These are phyloP conservation scores for Dentipellis fragilis DNA, from an alignment of 768 basidiomycete genomes.

Conservation along the genomic window DNA sequence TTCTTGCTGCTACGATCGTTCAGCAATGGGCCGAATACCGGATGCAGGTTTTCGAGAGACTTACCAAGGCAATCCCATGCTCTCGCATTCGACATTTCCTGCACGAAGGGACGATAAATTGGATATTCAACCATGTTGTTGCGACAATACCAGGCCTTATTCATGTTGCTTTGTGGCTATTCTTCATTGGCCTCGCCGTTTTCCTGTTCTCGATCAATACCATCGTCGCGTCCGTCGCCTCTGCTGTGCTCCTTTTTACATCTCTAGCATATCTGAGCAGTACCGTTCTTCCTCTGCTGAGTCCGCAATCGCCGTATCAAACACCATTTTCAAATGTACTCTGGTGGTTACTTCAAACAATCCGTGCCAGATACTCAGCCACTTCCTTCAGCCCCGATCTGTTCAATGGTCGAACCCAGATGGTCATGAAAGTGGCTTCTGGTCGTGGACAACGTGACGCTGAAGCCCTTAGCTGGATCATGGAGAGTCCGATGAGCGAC, in stretches of 20 bases:
- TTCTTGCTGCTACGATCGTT: constrained; percentile 33
- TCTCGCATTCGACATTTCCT: constrained; percentile 30
- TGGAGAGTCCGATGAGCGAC: constrained; percentile 1
- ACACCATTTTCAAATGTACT: constrained; percentile 1
- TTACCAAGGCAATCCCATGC: constrained; percentile 19
- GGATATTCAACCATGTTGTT: constrained; percentile 30
- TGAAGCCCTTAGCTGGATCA: constrained; percentile 6
- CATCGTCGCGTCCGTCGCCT: background rate
- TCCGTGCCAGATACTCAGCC: background rate
- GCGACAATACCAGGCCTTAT: constrained; percentile 35
- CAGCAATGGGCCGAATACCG: constrained; percentile 40
- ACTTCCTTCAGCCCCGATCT: constrained; percentile 1
- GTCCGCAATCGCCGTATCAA: constrained; percentile 8
- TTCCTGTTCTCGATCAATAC: constrained; percentile 25
- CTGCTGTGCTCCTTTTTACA: background rate
- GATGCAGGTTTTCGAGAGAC: constrained; percentile 16
- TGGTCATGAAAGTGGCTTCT: constrained; percentile 4
- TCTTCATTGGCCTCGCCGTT: constrained; percentile 38
- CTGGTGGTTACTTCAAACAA: constrained; percentile 3
- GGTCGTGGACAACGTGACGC: constrained; percentile 8
- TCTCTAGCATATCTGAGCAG: constrained; percentile 6
- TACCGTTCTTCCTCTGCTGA: background rate
- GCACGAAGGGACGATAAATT: constrained; percentile 28
- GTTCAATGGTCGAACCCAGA: constrained; percentile 4
- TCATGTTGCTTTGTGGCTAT: constrained; percentile 40